Conservation (phyloP, 441 rosid genomes). For the Pelargonium fulgidum region DNA sequence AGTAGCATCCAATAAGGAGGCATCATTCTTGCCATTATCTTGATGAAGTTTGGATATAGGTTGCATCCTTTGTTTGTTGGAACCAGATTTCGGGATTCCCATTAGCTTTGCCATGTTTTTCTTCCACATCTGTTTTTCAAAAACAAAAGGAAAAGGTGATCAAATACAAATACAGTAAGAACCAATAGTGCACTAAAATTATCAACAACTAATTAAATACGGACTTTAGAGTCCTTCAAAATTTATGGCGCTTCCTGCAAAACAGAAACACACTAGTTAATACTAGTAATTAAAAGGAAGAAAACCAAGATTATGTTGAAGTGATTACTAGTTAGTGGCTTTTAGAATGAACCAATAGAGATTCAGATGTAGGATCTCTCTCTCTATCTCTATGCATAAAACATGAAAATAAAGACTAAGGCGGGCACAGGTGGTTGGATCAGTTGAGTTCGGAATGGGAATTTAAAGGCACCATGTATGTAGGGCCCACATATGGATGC, state of each 20-base stretch:
- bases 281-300: not conserved
- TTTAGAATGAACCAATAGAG: constrained; percentile 1
- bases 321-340: not conserved
- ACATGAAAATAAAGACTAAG: too few relatives aligned
- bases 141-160: not conserved
- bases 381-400: too few relatives aligned
- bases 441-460: not conserved
- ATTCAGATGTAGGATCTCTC: not conserved
- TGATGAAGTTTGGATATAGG: not conserved
- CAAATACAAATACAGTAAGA: too few relatives aligned
- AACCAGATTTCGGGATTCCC: not conserved
- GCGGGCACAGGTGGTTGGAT: not conserved
- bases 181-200: too few relatives aligned
- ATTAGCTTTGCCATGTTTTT: not conserved
- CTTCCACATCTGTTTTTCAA: not conserved
- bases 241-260: not conserved
- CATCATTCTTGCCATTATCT: not conserved
- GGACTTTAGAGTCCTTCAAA: too few relatives aligned
- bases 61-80: not conserved
- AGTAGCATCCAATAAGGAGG: too few relatives aligned
- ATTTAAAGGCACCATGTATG: not conserved
- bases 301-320: not conserved
- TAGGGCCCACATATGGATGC: not conserved
- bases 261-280: not conserved
- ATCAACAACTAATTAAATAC: too few relatives aligned